Percentiles rank a stretch among this genome's conserved stretches.
These are phyloP conservation scores for Plasmodium malariae DNA, from an alignment of 169 alveolate species.

Conservation along the genomic window DNA sequence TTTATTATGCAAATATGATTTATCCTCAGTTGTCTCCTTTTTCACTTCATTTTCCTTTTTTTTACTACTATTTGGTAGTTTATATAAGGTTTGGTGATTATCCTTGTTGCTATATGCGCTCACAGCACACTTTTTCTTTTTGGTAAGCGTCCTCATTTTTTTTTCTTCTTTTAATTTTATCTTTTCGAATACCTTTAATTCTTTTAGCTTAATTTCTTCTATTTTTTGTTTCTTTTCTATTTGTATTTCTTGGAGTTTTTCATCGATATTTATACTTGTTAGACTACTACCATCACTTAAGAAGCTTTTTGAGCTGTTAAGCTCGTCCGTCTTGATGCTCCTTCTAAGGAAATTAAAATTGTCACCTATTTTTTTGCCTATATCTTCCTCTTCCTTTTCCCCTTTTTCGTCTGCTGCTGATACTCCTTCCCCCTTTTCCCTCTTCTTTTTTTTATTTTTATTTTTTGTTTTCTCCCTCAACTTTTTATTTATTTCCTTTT, in stretches of 20 bases:
- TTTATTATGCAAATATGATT: too few relatives aligned
- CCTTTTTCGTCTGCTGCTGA: neutral
- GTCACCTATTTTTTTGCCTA: neutral
- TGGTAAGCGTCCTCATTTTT: conserved; percentile 45
- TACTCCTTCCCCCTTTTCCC: neutral
- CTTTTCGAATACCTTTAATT: conserved; percentile 55
- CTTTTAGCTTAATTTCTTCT: conserved; percentile 63
- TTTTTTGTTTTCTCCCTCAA: conserved; percentile 41
- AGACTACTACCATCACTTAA: conserved; percentile 11
- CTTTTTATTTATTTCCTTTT: conserved; percentile 55
- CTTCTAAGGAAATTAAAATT: neutral
- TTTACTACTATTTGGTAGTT: neutral
- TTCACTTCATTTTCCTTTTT: neutral
- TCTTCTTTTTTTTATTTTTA: conserved; percentile 10
- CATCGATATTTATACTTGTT: conserved; percentile 10
- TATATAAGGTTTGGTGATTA: too few relatives aligned
- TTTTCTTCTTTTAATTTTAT: conserved; percentile 69
- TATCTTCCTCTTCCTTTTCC: neutral
- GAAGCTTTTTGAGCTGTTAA: neutral
- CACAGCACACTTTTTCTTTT: too few relatives aligned
- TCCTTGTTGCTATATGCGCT: too few relatives aligned
- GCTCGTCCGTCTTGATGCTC: conserved; percentile 9
- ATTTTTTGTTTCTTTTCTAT: conserved; percentile 43
- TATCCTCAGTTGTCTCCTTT: too few relatives aligned
- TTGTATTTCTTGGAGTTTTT: conserved; percentile 27